Conservation (phyloP, 768 basidiomycete species). For the Termitomyces sp. region DNA sequence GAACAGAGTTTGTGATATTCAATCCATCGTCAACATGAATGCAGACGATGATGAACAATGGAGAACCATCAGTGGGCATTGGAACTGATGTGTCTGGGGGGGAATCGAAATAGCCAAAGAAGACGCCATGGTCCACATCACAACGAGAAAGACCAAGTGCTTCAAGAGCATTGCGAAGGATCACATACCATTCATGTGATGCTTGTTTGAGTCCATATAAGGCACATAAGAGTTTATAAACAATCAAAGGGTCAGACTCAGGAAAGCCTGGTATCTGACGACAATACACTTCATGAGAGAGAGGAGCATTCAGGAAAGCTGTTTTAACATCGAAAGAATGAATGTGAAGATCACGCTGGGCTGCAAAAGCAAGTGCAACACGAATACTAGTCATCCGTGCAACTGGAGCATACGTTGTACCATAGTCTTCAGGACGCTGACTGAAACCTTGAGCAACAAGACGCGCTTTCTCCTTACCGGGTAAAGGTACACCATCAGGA, state of each 20-base stretch:
- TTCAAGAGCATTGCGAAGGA: neutral
- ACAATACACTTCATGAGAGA: neutral
- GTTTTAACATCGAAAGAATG: neutral
- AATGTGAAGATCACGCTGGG: neutral
- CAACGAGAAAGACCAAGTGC: neutral
- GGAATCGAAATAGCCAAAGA: neutral
- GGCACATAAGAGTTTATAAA: neutral
- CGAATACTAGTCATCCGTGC: neutral
- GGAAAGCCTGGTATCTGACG: neutral
- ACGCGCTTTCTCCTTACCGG: no score
- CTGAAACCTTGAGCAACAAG: neutral
- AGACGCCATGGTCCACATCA: neutral
- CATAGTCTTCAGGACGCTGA: neutral
- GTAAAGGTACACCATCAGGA: neutral
- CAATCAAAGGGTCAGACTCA: neutral
- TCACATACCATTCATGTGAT: neutral
- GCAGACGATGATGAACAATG: neutral
- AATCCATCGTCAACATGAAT: no score
- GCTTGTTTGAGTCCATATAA: neutral
- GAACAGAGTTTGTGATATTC: no score
- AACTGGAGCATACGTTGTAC: neutral
- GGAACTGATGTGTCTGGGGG: neutral
- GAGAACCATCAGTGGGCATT: no score
- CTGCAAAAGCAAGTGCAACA: neutral
- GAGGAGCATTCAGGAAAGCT: neutral